A percentile compares a stretch with the other conserved stretches of the same genome.
Evolutionary conservation across 495 filamentous ascomycete species (phyloP).

Genomic region (Trichoderma asperelloides): DNA sequence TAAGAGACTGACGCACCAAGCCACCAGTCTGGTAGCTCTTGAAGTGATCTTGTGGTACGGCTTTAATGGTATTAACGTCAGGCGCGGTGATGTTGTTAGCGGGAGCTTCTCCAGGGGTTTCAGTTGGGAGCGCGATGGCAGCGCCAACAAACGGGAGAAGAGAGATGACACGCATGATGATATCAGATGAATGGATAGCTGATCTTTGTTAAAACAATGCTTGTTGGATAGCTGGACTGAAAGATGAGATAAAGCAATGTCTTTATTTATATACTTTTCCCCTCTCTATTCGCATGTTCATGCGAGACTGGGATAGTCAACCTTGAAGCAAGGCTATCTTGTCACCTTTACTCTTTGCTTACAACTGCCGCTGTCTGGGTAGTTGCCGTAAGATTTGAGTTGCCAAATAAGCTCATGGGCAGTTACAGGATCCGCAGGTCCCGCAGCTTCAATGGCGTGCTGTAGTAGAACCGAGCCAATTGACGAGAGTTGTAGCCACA

Average conservation of each 20-base stretch:
- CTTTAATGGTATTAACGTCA: not conserved
- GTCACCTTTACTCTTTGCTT: not conserved
- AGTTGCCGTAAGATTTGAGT: not conserved
- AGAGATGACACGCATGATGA: not conserved
- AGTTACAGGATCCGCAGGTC: not conserved
- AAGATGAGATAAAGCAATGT: not conserved
- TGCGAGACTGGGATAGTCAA: not conserved
- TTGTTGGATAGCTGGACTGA: not conserved
- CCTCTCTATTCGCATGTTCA: not conserved
- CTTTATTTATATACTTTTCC: not conserved
- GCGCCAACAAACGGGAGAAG: not conserved
- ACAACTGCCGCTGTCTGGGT: not conserved
- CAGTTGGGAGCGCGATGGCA: not conserved
- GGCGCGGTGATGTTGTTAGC: not conserved
- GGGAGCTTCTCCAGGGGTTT: not conserved
- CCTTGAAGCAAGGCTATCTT: not conserved
- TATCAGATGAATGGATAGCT: not conserved
- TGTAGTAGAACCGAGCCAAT: not conserved
- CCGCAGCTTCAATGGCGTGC: not conserved
- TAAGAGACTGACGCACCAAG: not conserved
- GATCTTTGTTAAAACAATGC: not conserved
- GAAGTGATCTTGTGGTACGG: not conserved
- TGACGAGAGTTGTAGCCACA: not conserved
- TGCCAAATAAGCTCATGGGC: not conserved
- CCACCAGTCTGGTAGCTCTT: not conserved